Evolutionary conservation across 176 grass and related monocot species (phyloP).

Genomic region (Elymus sibiricus): DNA sequence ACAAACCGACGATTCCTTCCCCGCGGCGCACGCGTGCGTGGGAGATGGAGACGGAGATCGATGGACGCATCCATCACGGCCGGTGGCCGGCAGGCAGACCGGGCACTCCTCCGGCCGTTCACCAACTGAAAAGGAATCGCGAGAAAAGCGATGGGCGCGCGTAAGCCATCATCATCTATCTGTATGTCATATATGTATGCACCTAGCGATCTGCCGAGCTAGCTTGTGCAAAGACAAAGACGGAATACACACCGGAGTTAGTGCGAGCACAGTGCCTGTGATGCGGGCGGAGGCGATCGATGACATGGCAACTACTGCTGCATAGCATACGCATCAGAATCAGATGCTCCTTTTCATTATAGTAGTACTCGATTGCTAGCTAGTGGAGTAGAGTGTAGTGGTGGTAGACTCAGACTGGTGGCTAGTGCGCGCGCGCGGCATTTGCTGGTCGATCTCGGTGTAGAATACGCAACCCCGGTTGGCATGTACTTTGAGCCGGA

Average conservation of each 20-base stretch:
- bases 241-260: not conserved
- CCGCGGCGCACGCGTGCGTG: not conserved
- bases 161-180: not conserved
- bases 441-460: not conserved
- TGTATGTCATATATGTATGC: not conserved
- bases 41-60: not conserved
- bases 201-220: not conserved
- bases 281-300: not conserved
- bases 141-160: not conserved
- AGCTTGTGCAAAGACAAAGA: not conserved
- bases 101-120: not conserved
- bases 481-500: not conserved
- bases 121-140: not conserved
- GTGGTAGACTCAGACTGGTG: not conserved
- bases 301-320: constrained; percentile 12
- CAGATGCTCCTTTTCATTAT: not conserved
- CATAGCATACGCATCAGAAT: not conserved
- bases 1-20: not conserved
- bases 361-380: not conserved
- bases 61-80: not conserved
- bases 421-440: not conserved
- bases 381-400: not conserved
- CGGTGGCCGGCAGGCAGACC: not conserved
- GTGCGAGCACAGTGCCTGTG: not conserved
- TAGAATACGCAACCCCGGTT: not conserved